A percentile compares a stretch with the other conserved stretches of the same genome.
Evolutionary conservation across 805 yeast genomes (phyloP).

Genomic region (Suhomyces prunicola): DNA sequence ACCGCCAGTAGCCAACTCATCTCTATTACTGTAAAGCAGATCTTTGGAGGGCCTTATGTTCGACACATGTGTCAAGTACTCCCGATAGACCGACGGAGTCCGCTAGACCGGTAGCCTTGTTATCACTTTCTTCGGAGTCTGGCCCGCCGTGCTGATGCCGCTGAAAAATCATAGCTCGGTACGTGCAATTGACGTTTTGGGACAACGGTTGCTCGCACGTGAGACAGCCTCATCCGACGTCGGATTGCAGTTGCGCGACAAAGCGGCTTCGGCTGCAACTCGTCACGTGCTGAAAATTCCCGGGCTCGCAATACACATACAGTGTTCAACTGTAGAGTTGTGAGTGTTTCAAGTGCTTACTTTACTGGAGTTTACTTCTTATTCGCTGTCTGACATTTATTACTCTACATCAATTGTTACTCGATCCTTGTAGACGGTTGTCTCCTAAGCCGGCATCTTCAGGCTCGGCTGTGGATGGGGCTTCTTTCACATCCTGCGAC

Average conservation of each 20-base stretch:
- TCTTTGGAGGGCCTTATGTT: too few species aligned
- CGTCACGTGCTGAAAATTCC: too few species aligned
- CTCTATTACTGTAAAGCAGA: too few species aligned
- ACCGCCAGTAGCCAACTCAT: too few species aligned
- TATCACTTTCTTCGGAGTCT: not conserved
- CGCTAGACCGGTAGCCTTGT: not conserved
- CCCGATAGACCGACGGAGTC: not conserved
- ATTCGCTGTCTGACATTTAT: too few species aligned
- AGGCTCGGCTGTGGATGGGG: not conserved
- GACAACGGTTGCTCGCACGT: not conserved
- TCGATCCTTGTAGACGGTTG: not conserved
- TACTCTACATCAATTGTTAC: not conserved
- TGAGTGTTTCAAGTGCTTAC: too few species aligned
- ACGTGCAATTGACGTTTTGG: not conserved
- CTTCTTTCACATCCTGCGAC: not conserved
- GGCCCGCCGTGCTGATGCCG: not conserved
- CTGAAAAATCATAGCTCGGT: not conserved
- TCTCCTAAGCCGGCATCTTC: not conserved
- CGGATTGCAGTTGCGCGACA: not conserved
- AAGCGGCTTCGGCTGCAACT: not conserved
- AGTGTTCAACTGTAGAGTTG: too few species aligned
- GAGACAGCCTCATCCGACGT: not conserved
- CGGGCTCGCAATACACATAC: too few species aligned
- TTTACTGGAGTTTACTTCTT: too few species aligned
- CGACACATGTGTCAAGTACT: not conserved